These are phyloP conservation scores for Senna siamea DNA, from an alignment of 306 rosid species.

Conservation along the genomic window DNA sequence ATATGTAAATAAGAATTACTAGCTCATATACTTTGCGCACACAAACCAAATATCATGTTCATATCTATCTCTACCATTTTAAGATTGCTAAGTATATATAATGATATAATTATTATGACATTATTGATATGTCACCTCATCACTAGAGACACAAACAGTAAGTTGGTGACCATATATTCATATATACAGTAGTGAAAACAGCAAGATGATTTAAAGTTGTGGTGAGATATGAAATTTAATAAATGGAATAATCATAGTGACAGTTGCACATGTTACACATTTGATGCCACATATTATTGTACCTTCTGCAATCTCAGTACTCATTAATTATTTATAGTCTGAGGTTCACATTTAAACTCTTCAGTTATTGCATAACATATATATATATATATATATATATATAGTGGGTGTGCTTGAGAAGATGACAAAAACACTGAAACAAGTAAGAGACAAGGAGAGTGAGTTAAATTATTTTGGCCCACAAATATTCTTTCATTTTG, in stretches of 20 bases:
- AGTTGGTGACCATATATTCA: not conserved
- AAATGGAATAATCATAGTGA: constrained; percentile 22
- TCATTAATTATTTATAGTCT: constrained; percentile 22
- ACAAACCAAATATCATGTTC: too few relatives aligned
- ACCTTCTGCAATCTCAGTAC: constrained; percentile 1
- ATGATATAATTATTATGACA: too few relatives aligned
- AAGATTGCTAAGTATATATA: too few relatives aligned
- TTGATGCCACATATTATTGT: constrained; percentile 13
- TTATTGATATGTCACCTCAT: not conserved
- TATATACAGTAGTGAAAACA: too few relatives aligned
- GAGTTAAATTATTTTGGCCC: constrained; percentile 43
- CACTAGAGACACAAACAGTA: not conserved
- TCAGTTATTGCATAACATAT: constrained; percentile 45
- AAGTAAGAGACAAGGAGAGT: constrained; percentile 37
- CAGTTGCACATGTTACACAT: constrained; percentile 39
- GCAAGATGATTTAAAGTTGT: not conserved
- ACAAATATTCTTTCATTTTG: constrained; percentile 35
- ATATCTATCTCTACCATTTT: too few relatives aligned
- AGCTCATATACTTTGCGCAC: too few relatives aligned
- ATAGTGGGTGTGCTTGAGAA: constrained; percentile 31
- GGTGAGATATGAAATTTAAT: not conserved
- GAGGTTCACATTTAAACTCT: constrained; percentile 27
- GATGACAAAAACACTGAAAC: constrained; percentile 37
- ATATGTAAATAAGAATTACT: too few relatives aligned
- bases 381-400: not conserved